phyloP scores from a whole-genome alignment of 768 basidiomycete genomes.

The Holtermannia corniformis region DNA sequence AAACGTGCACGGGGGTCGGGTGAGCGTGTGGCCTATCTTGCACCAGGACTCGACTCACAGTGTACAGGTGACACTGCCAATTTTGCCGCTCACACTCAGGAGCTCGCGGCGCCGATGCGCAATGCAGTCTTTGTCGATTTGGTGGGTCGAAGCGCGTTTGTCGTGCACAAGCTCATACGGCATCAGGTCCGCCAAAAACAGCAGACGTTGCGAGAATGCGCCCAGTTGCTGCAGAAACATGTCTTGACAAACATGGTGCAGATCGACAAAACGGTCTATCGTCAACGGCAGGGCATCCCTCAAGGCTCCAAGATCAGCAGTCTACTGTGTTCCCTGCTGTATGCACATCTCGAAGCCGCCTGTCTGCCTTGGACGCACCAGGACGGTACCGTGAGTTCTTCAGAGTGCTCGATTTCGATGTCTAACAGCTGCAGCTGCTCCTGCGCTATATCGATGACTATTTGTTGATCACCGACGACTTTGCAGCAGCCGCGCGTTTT shows the following conservation, averaged over 20 bases:
- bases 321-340: slow-evolving; percentile 87
- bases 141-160: slow-evolving; percentile 46
- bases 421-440: slow-evolving; percentile 49
- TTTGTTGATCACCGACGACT: slow-evolving; percentile 67
- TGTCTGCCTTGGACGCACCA: slow-evolving; percentile 50
- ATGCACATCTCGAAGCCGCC: slow-evolving; percentile 72
- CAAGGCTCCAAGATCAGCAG: slow-evolving; percentile 95
- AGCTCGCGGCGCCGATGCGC: slow-evolving; percentile 57
- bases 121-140: slow-evolving; percentile 81
- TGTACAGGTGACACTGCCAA: slow-evolving; percentile 67
- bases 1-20: slow-evolving; percentile 20
- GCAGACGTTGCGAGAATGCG: slow-evolving; percentile 52
- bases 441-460: slow-evolving; percentile 92
- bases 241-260: slow-evolving; percentile 67
- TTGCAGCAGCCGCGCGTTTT: slow-evolving; percentile 56
- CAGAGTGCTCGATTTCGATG: not conserved
- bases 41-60: no score
- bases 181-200: slow-evolving; percentile 51
- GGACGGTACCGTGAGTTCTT: slow-evolving; percentile 52
- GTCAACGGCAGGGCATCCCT: slow-evolving; percentile 88
- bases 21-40: no score
- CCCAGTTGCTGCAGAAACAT: slow-evolving; percentile 74
- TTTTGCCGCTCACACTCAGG: slow-evolving; percentile 60
- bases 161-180: not conserved
- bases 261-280: slow-evolving; percentile 41